Evolutionary conservation across 2,329 filamentous ascomycete genomes (phyloP).

Genomic region (Fusarium poae): DNA sequence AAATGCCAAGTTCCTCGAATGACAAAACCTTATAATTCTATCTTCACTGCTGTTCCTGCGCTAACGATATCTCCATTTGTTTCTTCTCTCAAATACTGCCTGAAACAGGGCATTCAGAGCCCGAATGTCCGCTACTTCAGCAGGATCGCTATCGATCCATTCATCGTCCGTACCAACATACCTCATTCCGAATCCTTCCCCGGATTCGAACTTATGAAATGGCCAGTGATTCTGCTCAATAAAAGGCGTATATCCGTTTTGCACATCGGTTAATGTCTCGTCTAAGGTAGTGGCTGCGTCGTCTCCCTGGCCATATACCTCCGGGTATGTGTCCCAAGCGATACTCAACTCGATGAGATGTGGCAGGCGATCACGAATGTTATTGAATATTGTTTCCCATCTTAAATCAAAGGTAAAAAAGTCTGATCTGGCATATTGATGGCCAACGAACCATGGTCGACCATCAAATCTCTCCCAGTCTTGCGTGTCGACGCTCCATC

Average conservation of each 20-base stretch:
- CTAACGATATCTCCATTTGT: too few species aligned
- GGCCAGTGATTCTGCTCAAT: too few species aligned
- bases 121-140: not conserved
- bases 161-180: too few species aligned
- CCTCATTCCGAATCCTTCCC: too few species aligned
- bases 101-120: not conserved
- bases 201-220: too few species aligned
- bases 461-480: not conserved
- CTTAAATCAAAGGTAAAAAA: not conserved
- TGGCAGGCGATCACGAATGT: not conserved
- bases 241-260: too few species aligned
- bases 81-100: not conserved
- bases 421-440: fast-evolving
- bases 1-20: not conserved
- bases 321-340: too few species aligned
- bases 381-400: not conserved
- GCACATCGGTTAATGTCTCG: too few species aligned
- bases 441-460: not conserved
- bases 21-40: not conserved
- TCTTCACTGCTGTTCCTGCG: fast-evolving
- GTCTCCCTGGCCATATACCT: too few species aligned
- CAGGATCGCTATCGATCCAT: too few species aligned
- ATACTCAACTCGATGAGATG: not conserved
- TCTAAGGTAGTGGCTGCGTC: too few species aligned
- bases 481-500: not conserved